A percentile compares a stretch with the other conserved stretches of the same genome.
Conservation (phyloP, 1,284 basidiomycete species). For the Papiliotrema terrestris region DNA sequence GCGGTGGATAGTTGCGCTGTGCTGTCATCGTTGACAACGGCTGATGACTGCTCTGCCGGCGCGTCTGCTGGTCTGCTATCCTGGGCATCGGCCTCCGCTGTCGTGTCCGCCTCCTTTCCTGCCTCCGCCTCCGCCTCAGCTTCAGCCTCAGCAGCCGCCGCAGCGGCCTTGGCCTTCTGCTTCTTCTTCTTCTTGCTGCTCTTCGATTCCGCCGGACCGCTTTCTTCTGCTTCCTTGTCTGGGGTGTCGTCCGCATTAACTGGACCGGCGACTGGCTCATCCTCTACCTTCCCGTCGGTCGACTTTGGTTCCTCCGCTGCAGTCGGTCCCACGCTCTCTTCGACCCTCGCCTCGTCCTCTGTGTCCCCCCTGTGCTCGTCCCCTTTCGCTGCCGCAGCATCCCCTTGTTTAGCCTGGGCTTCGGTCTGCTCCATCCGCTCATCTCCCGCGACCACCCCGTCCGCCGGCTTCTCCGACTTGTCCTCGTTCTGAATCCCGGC, state of each 20-base stretch:
- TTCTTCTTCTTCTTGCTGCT: neutral
- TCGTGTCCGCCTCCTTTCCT: conserved; percentile 28
- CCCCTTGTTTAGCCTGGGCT: neutral
- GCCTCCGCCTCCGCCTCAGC: neutral
- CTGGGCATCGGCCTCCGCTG: conserved; percentile 8
- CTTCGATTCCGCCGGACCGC: neutral
- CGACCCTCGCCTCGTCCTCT: neutral
- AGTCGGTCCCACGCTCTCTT: neutral
- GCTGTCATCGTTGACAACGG: neutral
- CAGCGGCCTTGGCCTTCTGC: neutral
- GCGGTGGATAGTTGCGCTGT: conserved; percentile 2
- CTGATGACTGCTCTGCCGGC: neutral
- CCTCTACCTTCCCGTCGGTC: neutral
- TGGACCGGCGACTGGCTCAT: neutral
- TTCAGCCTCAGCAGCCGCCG: neutral
- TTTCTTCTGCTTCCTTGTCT: neutral
- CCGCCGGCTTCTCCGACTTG: neutral
- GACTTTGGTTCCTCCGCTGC: neutral
- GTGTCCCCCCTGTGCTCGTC: neutral
- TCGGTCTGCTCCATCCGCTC: neutral
- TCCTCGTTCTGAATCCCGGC: neutral
- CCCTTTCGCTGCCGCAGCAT: neutral
- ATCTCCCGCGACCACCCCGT: neutral
- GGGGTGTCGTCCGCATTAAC: neutral
- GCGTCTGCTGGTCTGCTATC: neutral